Percentiles rank a stretch among this genome's conserved stretches.
Conservation (phyloP, 345 rosid genomes). For the Euphorbia pulcherrima region DNA sequence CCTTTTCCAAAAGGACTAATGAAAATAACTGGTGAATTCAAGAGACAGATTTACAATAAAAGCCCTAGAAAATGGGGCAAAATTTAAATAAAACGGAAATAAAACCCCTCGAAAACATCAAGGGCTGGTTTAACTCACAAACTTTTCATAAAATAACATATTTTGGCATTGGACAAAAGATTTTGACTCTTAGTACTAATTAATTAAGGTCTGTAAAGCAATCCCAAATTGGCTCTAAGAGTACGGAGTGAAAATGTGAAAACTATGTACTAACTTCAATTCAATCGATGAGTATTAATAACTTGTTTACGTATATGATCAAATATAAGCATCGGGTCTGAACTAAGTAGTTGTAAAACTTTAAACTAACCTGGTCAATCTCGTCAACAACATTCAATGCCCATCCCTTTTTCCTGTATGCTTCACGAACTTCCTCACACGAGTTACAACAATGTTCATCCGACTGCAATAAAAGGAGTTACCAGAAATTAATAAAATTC, state of each 20-base stretch:
- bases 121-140: too few relatives aligned
- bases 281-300: neutral
- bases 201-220: too few relatives aligned
- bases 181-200: too few relatives aligned
- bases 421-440: slow-evolving; percentile 33
- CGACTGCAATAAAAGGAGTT: slow-evolving; percentile 13
- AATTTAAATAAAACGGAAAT: too few relatives aligned
- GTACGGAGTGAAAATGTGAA: neutral
- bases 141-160: too few relatives aligned
- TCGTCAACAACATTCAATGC: slow-evolving; percentile 22
- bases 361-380: slow-evolving; percentile 29
- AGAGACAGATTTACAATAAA: too few relatives aligned
- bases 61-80: too few relatives aligned
- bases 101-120: too few relatives aligned
- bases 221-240: too few relatives aligned
- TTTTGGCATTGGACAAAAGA: too few relatives aligned
- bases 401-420: slow-evolving; percentile 32
- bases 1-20: too few relatives aligned
- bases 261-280: neutral
- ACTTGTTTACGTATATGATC: neutral
- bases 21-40: too few relatives aligned
- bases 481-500: neutral
- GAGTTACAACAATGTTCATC: slow-evolving; percentile 34
- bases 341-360: neutral
- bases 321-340: neutral